A percentile compares a stretch with the other conserved stretches of the same genome.
These are phyloP conservation scores for Tuctoria greenei DNA, from an alignment of 176 grass and related monocot genomes.

Conservation along the genomic window DNA sequence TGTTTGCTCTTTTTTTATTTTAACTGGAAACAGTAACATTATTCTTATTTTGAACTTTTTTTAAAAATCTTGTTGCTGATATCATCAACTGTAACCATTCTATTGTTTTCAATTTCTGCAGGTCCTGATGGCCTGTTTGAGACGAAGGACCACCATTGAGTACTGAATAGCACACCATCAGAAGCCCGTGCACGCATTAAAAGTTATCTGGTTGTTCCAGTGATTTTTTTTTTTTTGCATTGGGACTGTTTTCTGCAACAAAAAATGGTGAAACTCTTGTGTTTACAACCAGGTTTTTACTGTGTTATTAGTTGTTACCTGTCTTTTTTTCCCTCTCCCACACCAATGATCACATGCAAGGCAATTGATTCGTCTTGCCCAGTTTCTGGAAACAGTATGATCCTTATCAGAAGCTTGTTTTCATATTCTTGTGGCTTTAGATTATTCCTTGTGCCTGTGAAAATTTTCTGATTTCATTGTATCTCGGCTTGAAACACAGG, in stretches of 20 bases:
- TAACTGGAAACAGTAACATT: not conserved
- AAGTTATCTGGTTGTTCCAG: constrained; percentile 30
- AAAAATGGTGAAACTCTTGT: constrained; percentile 41
- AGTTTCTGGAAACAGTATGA: not conserved
- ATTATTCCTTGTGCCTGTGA: not conserved
- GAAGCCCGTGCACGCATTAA: constrained; percentile 19
- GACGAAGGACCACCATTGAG: constrained; percentile 57
- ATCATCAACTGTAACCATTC: not conserved
- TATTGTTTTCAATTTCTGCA: constrained; percentile 24
- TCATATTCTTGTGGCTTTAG: not conserved
- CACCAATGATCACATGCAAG: not conserved
- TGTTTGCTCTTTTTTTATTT: not conserved
- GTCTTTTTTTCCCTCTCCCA: not conserved
- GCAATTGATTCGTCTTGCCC: too few species aligned
- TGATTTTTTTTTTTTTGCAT: constrained; percentile 41
- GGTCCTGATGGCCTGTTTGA: constrained; percentile 81
- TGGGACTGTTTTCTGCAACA: constrained; percentile 44
- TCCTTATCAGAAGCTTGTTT: not conserved
- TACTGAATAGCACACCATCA: constrained; percentile 28
- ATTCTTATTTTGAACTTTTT: not conserved
- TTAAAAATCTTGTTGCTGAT: not conserved
- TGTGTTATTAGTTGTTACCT: constrained; percentile 23
- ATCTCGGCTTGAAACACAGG: too few species aligned
- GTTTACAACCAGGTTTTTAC: constrained; percentile 32
- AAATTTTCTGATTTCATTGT: not conserved